Evolutionary conservation across 2,329 filamentous ascomycete genomes (phyloP), one percentile per base, ranked within the genome.

Genomic region (Ceratocystis lukuohia): DNA sequence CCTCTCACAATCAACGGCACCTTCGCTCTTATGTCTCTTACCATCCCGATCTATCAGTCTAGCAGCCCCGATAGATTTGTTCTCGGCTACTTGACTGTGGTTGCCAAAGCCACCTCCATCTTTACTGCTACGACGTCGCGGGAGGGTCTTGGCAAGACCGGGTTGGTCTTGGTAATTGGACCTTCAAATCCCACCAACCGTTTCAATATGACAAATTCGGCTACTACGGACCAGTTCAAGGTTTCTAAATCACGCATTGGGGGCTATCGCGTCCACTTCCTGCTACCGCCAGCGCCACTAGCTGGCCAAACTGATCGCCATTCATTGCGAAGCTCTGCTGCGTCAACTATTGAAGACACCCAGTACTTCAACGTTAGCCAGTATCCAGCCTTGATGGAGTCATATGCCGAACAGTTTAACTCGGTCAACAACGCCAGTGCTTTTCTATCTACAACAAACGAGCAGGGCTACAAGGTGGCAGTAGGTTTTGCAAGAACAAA

Each of bases 71-170:
- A 45, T 17, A 50, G 62, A 15, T 68, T 68, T 48, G 82, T 93
- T 0, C 79, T 96, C 4, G 92, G 90, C 1, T 96, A 91, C 78
- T 82, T 96, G 77, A 96, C 91, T 0, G 77, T 93, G 1, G 79
- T 96, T n/a, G 82, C 88, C 66, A 83, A 88, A 66, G 87, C 87
- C 1, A 76, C 77, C 3, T 80, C 87, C 1, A 78, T 94, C 2
- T 77, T 85, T n/a, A 75, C 80, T 57, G 81, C 91, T 1, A 77
- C 86, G 30, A 75, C 77, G 20, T 88, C 87, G 1, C 76, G 79
- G 1, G 88, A 91, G 73, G 90, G 89, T 0, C 73, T 96, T 7
- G 88, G 85, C 28, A 73, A 80, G 0, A 89, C 85, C 0, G 91
- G 90, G 5, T 76, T 86, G 17, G 84, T 88, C 1, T 76, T 95